Conservation (phyloP, 805 yeast species). For the Lipomyces yamadae region DNA sequence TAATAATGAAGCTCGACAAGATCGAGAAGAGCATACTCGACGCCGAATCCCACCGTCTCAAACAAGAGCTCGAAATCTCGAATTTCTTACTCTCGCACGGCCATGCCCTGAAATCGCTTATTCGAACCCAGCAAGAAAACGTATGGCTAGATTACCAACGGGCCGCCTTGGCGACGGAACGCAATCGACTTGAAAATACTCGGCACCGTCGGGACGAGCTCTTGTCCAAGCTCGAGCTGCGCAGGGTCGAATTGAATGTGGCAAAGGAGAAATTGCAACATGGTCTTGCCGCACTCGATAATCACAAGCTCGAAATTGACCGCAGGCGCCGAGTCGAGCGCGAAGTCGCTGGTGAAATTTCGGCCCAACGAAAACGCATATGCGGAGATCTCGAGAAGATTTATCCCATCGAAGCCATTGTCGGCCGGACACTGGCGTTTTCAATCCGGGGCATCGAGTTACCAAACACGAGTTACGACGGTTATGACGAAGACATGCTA, state of each 20-base stretch:
- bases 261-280: conserved; percentile 14
- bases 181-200: conserved; percentile 7
- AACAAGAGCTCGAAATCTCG: conserved; percentile 22
- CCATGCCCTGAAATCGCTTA: conserved; percentile 12
- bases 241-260: conserved; percentile 19
- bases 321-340: background rate
- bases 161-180: conserved; percentile 20
- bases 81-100: conserved; percentile 11
- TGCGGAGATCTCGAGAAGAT: conserved; percentile 41
- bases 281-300: conserved; percentile 5
- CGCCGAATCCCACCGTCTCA: conserved; percentile 27
- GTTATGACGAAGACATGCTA: conserved; percentile 39
- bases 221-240: conserved; percentile 15
- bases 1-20: conserved; percentile 24
- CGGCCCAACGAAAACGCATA: conserved; percentile 39
- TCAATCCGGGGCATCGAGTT: conserved; percentile 47
- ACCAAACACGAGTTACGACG: conserved; percentile 39
- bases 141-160: conserved; percentile 22
- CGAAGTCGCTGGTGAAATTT: conserved; percentile 17
- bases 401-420: conserved; percentile 45
- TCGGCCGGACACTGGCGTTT: conserved; percentile 39
- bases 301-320: conserved; percentile 11
- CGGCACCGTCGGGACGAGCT: conserved; percentile 15
- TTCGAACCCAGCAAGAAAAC: conserved; percentile 20
- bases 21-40: conserved; percentile 24